These are phyloP conservation scores for Poa pratensis DNA, from an alignment of 176 grass and related monocot species.

Conservation along the genomic window DNA sequence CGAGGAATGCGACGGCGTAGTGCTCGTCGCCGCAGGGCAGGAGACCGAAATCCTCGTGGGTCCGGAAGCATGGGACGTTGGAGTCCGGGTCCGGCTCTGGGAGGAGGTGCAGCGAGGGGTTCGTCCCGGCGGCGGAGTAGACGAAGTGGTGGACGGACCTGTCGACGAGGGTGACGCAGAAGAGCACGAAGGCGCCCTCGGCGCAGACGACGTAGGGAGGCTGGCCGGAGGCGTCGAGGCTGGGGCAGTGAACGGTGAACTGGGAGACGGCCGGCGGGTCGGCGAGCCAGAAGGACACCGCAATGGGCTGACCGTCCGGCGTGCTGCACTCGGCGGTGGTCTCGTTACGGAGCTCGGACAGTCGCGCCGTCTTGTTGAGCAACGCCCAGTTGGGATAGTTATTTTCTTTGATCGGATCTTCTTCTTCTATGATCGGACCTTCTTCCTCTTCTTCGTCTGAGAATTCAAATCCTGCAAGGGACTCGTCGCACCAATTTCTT, in stretches of 20 bases:
- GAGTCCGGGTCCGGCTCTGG: background rate
- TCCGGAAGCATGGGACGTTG: background rate
- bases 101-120: background rate
- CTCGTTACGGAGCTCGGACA: background rate
- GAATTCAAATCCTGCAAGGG: too few relatives aligned
- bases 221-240: background rate
- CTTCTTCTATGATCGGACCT: too few relatives aligned
- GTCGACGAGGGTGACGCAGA: background rate
- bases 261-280: background rate
- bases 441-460: too few relatives aligned
- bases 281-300: constrained; percentile 7
- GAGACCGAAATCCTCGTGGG: background rate
- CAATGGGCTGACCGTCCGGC: background rate
- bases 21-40: background rate
- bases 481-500: too few relatives aligned
- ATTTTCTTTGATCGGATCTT: too few relatives aligned
- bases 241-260: background rate
- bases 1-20: background rate
- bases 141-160: background rate
- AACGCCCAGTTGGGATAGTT: background rate
- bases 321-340: background rate
- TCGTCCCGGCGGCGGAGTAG: background rate
- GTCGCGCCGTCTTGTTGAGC: background rate
- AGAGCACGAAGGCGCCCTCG: background rate
- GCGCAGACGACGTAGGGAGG: background rate